These are phyloP conservation scores for Trifolium fragiferum DNA, from an alignment of 306 rosid species.

Conservation along the genomic window DNA sequence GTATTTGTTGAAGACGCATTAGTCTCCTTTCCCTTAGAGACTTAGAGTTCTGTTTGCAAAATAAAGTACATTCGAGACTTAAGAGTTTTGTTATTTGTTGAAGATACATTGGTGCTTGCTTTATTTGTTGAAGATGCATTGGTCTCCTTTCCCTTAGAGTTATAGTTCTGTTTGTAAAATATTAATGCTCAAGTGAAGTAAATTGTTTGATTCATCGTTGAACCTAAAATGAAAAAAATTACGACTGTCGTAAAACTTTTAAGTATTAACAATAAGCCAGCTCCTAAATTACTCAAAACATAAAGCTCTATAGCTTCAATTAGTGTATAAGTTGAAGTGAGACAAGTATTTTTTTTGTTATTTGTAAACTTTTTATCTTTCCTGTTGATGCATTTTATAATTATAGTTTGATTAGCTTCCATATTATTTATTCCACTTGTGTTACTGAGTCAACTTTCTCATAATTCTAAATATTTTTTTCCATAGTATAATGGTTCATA, in stretches of 20 bases:
- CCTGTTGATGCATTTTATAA: neutral
- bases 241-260: neutral
- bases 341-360: neutral
- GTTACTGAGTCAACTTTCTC: no score
- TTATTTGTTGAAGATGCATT: neutral
- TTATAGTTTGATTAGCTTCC: slow-evolving; percentile 1
- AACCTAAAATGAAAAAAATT: neutral
- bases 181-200: neutral
- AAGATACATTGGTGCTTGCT: no score
- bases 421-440: no score
- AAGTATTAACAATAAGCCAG: neutral
- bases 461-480: no score
- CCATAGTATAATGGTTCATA: no score
- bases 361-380: slow-evolving; percentile 1
- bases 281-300: slow-evolving; percentile 6
- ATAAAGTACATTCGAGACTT: no score
- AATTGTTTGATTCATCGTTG: neutral
- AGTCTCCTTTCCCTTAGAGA: no score
- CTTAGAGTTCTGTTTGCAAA: no score
- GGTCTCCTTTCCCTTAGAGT: neutral
- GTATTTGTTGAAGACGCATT: no score
- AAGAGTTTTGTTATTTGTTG: no score
- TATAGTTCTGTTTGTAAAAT: neutral
- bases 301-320: neutral
- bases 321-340: neutral